Base-by-base conservation (phyloP, 306 rosid genomes). In the Cicer chorassanicum region DNA sequence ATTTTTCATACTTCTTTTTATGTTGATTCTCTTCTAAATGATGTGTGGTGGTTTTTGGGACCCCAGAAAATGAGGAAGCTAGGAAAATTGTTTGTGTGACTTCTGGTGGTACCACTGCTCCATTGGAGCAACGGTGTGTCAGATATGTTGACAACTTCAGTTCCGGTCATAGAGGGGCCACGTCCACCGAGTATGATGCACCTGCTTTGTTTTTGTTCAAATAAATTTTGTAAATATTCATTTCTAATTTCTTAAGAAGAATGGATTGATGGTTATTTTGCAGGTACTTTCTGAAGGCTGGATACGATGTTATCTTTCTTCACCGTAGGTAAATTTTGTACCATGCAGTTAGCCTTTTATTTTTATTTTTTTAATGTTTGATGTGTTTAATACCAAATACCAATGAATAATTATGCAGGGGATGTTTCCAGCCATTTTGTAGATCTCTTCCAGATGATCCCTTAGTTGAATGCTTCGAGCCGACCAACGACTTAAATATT, bases 101-200 rank as follows among this genome's bases (percentile, higher is more conserved):
- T 36, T 92, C 99, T 2, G 97, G 99, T 56, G 99, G 99, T 15
- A 94, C 99, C 67, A 94, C 99, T 0, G 96, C 95, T 67, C 99
- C 99, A 46, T 80, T 93, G 75, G 98, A 93, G 85, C 97, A 84
- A 84, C 87, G 85, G 1, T 91, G 97, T 68, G 98, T 93, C 65
- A 92, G 97, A 49, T 88, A 86, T 80, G 87, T 94, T 41, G 99
- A 94, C 80, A 94, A 94, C 76, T 94, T 94, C 85, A 94, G 99
- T 88, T 94, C 99, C 4, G 99, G 97, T 76, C 92, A 90, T 73
- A 87, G 97, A 85, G 99, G 99, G 51, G 97, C 99, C 51, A 83
- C 99, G 24, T 94, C 99, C 76, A 91, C 97, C 1, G 97, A 94
- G 99, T 94, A 88, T 46, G 85, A 74, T 29, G 50, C 73, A 65